Base-by-base conservation (phyloP, 352 stramenopile species). In the Halophytophthora polymorphica region DNA sequence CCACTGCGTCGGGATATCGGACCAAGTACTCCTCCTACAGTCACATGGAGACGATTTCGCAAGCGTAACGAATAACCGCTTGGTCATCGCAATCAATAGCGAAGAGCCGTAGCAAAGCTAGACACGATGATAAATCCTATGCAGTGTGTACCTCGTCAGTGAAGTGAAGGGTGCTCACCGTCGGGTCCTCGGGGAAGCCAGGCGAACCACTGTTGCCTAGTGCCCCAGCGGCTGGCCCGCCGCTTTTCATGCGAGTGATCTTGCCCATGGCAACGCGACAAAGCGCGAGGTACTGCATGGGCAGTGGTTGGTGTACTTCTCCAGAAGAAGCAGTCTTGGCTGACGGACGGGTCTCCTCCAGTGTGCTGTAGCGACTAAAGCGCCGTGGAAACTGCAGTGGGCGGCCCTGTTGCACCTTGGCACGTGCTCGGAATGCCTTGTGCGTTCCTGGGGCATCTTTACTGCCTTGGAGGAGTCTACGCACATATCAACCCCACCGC, bases 321-420 rank as follows among this genome's bases (percentile, higher is more conserved):
- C 13, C 7, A 40, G 44, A 22, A 25, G 7, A 15, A 7, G 38
- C 2, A 13, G 37, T 39, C 47, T 25, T n/a, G 14, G 39, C 45
- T 14, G 11, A 18, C 22, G 23, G 31, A 4, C 50, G 60, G 17
- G 57, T 53, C 39, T 59, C 71, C 21, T 86, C 52, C n/a, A 93
- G 53, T n/a, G 83, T 90, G 41, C 71, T 88, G 52, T 80, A 90
- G 11, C 83, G 63, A 43, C 77, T 88, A 44, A 93, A 93, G 0
- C 61, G 61, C 7, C 74, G 50, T 14, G 83, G 81, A 53, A 94
- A 92, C 3, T 34, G 12, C 34, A 84, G 35, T 15, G 43, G 15
- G 0, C 36, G 44, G 2, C 53, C 49, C 11, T 55, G 39, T 2
- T 22, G 41, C 37, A 62, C 62, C 15, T 58, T 62, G 17, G 49